Evolutionary conservation across 2,329 filamentous ascomycete species (phyloP).

Genomic region (Pestalotiopsis sp.): DNA sequence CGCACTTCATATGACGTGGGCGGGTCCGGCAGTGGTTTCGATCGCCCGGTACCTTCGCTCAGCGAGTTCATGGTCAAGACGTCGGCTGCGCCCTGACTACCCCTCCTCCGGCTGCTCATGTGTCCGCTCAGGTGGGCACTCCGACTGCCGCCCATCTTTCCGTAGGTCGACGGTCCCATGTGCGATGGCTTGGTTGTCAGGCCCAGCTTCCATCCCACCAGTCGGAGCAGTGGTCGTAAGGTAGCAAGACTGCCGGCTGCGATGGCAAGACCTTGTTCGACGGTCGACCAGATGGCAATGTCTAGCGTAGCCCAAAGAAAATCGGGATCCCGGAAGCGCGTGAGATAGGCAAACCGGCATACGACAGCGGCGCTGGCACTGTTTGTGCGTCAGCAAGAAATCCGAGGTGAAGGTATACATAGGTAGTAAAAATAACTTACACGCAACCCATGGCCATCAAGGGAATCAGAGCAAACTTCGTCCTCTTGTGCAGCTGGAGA

Average conservation of each 20-base stretch:
- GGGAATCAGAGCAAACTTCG: conserved; percentile 44
- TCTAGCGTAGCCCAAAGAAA: conserved; percentile 44
- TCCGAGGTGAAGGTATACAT: not conserved
- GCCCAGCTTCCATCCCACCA: conserved; percentile 5
- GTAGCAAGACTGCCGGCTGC: conserved; percentile 47
- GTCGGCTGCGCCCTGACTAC: not conserved
- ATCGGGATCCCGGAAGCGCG: conserved; percentile 38
- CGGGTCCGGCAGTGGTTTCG: not conserved
- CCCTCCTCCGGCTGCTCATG: not conserved
- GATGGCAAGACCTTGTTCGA: conserved; percentile 48
- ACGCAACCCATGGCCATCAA: conserved; percentile 50
- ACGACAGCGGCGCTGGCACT: conserved; percentile 43
- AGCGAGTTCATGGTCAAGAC: conserved; percentile 3
- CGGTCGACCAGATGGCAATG: conserved; percentile 49
- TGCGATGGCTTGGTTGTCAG: not conserved
- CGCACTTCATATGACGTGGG: not conserved
- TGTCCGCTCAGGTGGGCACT: not conserved
- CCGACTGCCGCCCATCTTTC: conserved; percentile 1
- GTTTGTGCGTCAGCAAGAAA: not conserved
- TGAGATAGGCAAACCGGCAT: conserved; percentile 39
- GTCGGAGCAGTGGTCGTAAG: conserved; percentile 39
- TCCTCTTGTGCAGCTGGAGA: conserved; percentile 45
- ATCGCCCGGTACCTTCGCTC: not conserved
- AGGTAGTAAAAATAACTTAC: conserved; percentile 9
- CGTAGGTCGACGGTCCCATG: not conserved